phyloP scores from a whole-genome alignment of 2,329 filamentous ascomycete species.

The Mycosphaerella sp. region DNA sequence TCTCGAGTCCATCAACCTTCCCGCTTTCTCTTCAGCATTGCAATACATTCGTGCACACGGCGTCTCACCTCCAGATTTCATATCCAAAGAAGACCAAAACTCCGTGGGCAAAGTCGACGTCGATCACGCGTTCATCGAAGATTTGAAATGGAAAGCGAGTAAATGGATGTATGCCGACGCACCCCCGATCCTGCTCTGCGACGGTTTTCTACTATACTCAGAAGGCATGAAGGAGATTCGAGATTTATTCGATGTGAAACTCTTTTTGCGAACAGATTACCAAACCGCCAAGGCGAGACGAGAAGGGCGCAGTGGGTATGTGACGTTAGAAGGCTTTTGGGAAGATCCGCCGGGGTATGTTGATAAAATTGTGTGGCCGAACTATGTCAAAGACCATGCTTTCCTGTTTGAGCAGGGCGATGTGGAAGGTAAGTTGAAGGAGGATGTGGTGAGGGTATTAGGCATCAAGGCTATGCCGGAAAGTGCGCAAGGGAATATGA shows the following conservation, averaged over 20 bases:
- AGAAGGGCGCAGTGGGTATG: slow-evolving; percentile 66
- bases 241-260: slow-evolving; percentile 61
- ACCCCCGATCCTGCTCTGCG: slow-evolving; percentile 61
- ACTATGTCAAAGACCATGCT: slow-evolving; percentile 73
- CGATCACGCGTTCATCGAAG: slow-evolving; percentile 26
- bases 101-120: slow-evolving; percentile 41
- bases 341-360: slow-evolving; percentile 90
- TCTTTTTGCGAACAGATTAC: slow-evolving; percentile 70
- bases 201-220: slow-evolving; percentile 82
- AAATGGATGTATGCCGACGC: slow-evolving; percentile 27
- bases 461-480: slow-evolving; percentile 30
- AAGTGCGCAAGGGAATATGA: slow-evolving; percentile 31
- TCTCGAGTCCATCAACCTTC: slow-evolving; percentile 66
- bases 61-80: slow-evolving; percentile 48
- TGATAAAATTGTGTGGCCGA: slow-evolving; percentile 91
- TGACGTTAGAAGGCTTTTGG: slow-evolving; percentile 84
- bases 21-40: slow-evolving; percentile 60
- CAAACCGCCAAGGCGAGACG: slow-evolving; percentile 57
- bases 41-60: slow-evolving; percentile 64
- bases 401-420: slow-evolving; percentile 70
- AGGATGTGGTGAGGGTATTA: slow-evolving; percentile 34
- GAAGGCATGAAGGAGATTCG: slow-evolving; percentile 49
- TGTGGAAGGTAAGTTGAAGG: slow-evolving; percentile 53
- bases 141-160: slow-evolving; percentile 27
- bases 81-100: slow-evolving; percentile 55